A percentile compares a stretch with the other conserved stretches of the same genome.
These are phyloP conservation scores for Cryphonectria carpinicola DNA, from an alignment of 2,329 filamentous ascomycete species.

Conservation along the genomic window DNA sequence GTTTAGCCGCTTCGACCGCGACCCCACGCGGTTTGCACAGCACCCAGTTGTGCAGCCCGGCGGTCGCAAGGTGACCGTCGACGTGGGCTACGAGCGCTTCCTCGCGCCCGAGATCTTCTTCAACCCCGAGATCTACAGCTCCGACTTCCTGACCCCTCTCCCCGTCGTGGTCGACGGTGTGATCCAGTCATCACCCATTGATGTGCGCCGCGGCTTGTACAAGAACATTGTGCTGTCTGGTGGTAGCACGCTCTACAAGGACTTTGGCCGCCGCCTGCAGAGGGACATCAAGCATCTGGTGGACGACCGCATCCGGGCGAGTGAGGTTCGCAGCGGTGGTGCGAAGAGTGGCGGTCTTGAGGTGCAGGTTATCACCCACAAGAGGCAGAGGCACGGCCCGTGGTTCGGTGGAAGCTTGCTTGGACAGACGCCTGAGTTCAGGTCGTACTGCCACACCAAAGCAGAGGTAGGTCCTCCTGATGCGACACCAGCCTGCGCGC, in stretches of 20 bases:
- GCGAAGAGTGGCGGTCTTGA: constrained; percentile 93
- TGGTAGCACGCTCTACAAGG: constrained; percentile 96
- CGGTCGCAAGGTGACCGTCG: constrained; percentile 81
- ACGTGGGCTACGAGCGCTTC: constrained; percentile 97
- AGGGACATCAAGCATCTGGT: constrained; percentile 96
- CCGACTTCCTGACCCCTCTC: constrained; percentile 94
- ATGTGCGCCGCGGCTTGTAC: constrained; percentile 94
- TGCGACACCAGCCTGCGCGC: background rate
- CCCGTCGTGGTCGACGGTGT: constrained; percentile 94
- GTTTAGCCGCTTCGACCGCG: constrained; percentile 90
- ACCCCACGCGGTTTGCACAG: constrained; percentile 87
- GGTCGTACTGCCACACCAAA: constrained; percentile 98
- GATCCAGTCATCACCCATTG: constrained; percentile 96
- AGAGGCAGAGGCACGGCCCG: constrained; percentile 93
- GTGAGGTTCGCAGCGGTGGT: constrained; percentile 87
- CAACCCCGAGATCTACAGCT: constrained; percentile 99
- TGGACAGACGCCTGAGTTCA: constrained; percentile 96
- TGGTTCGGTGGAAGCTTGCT: constrained; percentile 98
- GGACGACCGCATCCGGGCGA: constrained; percentile 88
- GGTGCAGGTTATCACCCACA: constrained; percentile 96
- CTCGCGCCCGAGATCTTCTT: constrained; percentile 99
- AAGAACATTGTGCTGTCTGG: constrained; percentile 99
- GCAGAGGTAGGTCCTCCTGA: constrained; percentile 55
- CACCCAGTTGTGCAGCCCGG: constrained; percentile 86
- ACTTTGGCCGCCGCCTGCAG: constrained; percentile 94